Conservation (phyloP, 2,329 filamentous ascomycete species). For the Neofusicoccum kwambonambiense region DNA sequence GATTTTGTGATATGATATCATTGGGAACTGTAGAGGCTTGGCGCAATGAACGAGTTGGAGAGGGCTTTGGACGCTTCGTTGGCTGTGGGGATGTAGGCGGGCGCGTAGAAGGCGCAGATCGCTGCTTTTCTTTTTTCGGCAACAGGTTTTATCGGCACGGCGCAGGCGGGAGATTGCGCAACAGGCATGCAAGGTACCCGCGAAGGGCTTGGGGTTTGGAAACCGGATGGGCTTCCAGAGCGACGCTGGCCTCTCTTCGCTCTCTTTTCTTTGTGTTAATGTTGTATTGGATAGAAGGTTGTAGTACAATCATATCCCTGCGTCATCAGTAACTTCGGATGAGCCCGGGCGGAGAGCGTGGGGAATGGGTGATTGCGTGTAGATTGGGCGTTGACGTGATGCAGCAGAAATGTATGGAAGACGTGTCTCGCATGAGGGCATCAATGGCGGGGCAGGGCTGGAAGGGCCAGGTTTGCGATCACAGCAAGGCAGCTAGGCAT, state of each 20-base stretch:
- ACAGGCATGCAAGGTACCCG: constrained; percentile 18
- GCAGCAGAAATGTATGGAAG: constrained; percentile 15
- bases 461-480: constrained; percentile 10
- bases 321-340: neutral
- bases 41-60: neutral
- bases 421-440: neutral
- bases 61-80: constrained; percentile 6
- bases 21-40: neutral
- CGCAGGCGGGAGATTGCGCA: neutral
- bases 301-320: constrained; percentile 9
- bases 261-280: neutral
- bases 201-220: neutral
- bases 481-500: constrained; percentile 12
- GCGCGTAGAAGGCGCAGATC: neutral
- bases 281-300: constrained; percentile 15
- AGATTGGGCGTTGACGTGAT: constrained; percentile 18
- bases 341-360: neutral
- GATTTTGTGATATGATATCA: constrained; percentile 17
- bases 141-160: neutral
- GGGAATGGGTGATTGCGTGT: neutral
- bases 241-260: neutral
- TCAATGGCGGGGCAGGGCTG: constrained; percentile 16
- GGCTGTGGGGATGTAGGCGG: neutral
- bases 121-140: constrained; percentile 6
- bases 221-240: neutral